These are phyloP conservation scores for Paramecium biaurelia DNA, from an alignment of 73 alveolate genomes.

Conservation along the genomic window DNA sequence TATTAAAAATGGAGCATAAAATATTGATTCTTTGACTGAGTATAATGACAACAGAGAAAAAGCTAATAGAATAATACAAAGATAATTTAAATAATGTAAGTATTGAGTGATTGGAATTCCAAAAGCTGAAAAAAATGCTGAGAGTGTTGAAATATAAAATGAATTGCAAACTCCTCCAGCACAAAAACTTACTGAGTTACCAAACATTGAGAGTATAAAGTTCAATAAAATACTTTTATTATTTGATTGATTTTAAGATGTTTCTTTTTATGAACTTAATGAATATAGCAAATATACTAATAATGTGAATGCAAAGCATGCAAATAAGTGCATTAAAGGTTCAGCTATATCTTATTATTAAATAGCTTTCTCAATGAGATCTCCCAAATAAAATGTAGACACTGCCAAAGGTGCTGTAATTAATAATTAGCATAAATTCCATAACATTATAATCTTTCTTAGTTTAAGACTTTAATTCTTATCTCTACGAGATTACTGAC, in stretches of 20 bases:
- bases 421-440: neutral
- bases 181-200: slow-evolving; percentile 75
- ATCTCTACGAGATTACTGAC: neutral
- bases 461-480: neutral
- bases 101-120: slow-evolving; percentile 78
- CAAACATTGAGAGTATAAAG: slow-evolving; percentile 38
- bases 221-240: slow-evolving; percentile 18
- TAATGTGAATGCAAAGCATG: slow-evolving; percentile 8
- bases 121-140: slow-evolving; percentile 81
- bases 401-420: slow-evolving; percentile 44
- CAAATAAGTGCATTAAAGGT: neutral
- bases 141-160: slow-evolving; percentile 74
- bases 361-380: neutral
- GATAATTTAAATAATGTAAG: slow-evolving; percentile 75
- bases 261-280: slow-evolving; percentile 1
- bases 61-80: slow-evolving; percentile 69
- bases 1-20: slow-evolving; percentile 55
- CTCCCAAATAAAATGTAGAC: slow-evolving; percentile 38
- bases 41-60: slow-evolving; percentile 70
- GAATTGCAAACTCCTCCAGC: slow-evolving; percentile 86
- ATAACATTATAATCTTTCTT: neutral
- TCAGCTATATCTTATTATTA: neutral
- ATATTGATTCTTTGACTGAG: slow-evolving; percentile 68
- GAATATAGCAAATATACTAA: neutral
- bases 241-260: neutral